Evolutionary conservation across 495 filamentous ascomycete species (phyloP).

Genomic region (Margaritispora aquatica): DNA sequence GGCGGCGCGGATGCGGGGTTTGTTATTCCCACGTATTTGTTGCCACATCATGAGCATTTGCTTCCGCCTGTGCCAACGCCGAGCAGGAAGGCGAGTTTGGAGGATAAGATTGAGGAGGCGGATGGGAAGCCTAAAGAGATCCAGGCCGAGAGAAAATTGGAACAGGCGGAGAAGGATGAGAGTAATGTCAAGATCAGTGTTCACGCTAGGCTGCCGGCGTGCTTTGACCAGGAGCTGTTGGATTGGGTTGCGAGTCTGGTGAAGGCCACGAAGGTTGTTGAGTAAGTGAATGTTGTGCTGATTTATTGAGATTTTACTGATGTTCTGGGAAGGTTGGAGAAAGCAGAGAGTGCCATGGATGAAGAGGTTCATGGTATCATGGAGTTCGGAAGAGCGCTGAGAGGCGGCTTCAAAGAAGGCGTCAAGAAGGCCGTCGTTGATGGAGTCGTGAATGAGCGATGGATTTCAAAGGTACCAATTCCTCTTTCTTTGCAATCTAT

Average conservation of each 20-base stretch:
- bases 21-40: constrained; percentile 26
- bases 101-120: constrained; percentile 19
- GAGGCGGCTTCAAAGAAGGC: constrained; percentile 19
- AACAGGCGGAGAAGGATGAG: constrained; percentile 28
- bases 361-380: neutral
- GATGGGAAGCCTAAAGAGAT: constrained; percentile 25
- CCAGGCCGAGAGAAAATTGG: constrained; percentile 19
- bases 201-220: constrained; percentile 29
- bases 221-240: constrained; percentile 31
- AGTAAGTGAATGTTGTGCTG: constrained; percentile 14
- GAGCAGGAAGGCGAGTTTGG: constrained; percentile 14
- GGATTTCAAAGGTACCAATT: constrained; percentile 31
- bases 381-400: neutral
- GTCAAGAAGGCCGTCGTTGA: constrained; percentile 22
- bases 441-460: constrained; percentile 32
- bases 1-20: constrained; percentile 29
- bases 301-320: neutral
- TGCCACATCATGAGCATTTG: constrained; percentile 35
- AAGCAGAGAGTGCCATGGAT: constrained; percentile 2
- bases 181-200: constrained; percentile 28
- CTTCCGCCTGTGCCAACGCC: constrained; percentile 23
- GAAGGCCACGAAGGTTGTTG: constrained; percentile 36
- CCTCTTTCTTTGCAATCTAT: neutral
- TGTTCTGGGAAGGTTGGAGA: neutral
- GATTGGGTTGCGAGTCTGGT: constrained; percentile 33